phyloP scores from a whole-genome alignment of 306 rosid species.

The Rosa rugosa region DNA sequence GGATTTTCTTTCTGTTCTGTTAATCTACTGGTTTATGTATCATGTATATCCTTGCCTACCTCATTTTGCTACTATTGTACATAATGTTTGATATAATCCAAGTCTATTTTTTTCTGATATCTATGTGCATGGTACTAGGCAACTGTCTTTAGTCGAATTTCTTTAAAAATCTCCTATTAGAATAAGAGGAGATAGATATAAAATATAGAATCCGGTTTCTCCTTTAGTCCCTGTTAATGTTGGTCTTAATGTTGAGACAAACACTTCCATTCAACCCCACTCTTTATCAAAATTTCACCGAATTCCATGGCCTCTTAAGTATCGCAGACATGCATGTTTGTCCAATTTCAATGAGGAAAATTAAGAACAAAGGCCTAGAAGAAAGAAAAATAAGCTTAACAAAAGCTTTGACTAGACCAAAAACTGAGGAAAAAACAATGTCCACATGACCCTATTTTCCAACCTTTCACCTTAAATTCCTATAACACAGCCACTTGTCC shows the following conservation, averaged over 20 bases:
- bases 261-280: neutral
- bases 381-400: neutral
- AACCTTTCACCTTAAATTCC: neutral
- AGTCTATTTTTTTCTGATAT: too few relatives aligned
- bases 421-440: neutral
- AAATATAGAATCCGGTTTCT: too few relatives aligned
- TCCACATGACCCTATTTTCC: neutral
- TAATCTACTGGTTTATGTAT: neutral
- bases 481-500: slow-evolving; percentile 8
- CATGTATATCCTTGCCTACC: neutral
- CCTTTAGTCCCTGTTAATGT: too few relatives aligned
- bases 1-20: neutral
- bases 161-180: too few relatives aligned
- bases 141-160: too few relatives aligned
- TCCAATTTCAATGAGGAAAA: neutral
- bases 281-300: neutral
- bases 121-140: too few relatives aligned
- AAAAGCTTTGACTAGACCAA: neutral
- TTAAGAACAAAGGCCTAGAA: neutral
- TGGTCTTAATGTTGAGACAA: neutral
- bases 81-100: neutral
- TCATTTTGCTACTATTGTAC: neutral
- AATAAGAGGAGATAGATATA: too few relatives aligned
- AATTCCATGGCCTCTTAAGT: neutral
- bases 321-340: neutral